Evolutionary conservation across 208 protist species (phyloP).

Genomic region (Crithidia bombi): DNA sequence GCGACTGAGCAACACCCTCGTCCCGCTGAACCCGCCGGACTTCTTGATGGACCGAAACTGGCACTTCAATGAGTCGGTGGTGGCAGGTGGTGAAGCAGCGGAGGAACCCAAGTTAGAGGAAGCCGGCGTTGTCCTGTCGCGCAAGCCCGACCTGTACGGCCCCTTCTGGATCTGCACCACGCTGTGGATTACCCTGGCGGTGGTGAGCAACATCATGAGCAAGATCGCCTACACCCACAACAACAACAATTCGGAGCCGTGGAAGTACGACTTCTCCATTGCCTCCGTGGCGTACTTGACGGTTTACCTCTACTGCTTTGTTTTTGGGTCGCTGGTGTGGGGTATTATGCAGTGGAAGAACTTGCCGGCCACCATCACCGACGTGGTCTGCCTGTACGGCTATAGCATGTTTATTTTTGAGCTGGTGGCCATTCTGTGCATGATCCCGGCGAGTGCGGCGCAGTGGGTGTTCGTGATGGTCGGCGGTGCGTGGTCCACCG

Average conservation of each 20-base stretch:
- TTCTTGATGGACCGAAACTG: constrained; percentile 85
- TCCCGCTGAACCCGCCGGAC: constrained; percentile 78
- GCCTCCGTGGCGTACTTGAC: constrained; percentile 72
- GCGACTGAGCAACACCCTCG: constrained; percentile 71
- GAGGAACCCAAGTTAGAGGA: constrained; percentile 39
- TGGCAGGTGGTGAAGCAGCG: not conserved
- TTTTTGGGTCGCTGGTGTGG: constrained; percentile 74
- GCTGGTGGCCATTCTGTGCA: constrained; percentile 74
- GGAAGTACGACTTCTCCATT: constrained; percentile 83
- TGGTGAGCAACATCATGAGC: constrained; percentile 86
- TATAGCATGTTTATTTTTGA: constrained; percentile 92
- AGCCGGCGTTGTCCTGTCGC: constrained; percentile 52
- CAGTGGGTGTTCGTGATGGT: constrained; percentile 82
- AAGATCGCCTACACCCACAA: constrained; percentile 55
- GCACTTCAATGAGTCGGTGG: constrained; percentile 42
- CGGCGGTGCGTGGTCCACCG: constrained; percentile 73
- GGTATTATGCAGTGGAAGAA: constrained; percentile 88
- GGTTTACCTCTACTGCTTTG: constrained; percentile 90
- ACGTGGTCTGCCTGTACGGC: constrained; percentile 87
- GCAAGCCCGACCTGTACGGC: constrained; percentile 87
- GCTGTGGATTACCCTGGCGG: constrained; percentile 86
- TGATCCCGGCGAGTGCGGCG: constrained; percentile 62
- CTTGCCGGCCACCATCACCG: constrained; percentile 66
- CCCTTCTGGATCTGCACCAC: constrained; percentile 93
- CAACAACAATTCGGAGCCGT: constrained; percentile 34